Conservation (phyloP, 768 basidiomycete genomes). For the Leucosporidium yakuticum region DNA sequence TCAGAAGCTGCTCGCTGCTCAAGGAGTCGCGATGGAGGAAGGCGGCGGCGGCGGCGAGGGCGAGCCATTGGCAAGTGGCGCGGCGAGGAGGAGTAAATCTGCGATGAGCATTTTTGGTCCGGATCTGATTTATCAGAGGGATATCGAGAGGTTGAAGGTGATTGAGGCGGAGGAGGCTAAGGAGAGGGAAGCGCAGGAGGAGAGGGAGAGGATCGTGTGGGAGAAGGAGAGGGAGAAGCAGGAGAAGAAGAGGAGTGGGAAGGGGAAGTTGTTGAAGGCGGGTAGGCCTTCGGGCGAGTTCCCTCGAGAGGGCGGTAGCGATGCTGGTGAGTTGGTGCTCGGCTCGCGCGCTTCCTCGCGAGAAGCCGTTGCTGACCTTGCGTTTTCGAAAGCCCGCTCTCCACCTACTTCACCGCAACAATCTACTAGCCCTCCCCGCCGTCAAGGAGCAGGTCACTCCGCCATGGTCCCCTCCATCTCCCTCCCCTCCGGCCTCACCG, state of each 20-base stretch:
- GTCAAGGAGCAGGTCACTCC: background rate
- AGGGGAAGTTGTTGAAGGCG: conserved; percentile 11
- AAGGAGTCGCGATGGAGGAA: background rate
- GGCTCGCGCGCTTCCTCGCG: no score
- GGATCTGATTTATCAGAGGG: conserved; percentile 29
- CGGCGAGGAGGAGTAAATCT: background rate
- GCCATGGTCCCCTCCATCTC: background rate
- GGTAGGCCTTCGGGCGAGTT: background rate
- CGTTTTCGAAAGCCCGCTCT: no score
- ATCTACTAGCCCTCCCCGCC: background rate
- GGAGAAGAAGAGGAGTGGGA: conserved; percentile 8
- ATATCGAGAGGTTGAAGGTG: conserved; percentile 8
- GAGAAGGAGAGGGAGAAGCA: conserved; percentile 10
- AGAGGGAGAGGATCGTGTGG: background rate
- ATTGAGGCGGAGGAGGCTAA: conserved; percentile 18
- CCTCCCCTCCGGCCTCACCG: no score
- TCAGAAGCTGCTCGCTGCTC: conserved; percentile 1
- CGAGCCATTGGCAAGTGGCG: background rate
- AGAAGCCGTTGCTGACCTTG: no score
- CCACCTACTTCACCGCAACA: background rate
- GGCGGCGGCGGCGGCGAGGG: background rate
- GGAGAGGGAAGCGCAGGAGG: conserved; percentile 17
- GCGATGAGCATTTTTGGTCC: conserved; percentile 28
- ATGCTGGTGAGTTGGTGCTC: no score
- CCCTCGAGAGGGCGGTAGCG: no score